phyloP scores from a whole-genome alignment of 495 filamentous ascomycete genomes.

The Clohesyomyces aquaticus region DNA sequence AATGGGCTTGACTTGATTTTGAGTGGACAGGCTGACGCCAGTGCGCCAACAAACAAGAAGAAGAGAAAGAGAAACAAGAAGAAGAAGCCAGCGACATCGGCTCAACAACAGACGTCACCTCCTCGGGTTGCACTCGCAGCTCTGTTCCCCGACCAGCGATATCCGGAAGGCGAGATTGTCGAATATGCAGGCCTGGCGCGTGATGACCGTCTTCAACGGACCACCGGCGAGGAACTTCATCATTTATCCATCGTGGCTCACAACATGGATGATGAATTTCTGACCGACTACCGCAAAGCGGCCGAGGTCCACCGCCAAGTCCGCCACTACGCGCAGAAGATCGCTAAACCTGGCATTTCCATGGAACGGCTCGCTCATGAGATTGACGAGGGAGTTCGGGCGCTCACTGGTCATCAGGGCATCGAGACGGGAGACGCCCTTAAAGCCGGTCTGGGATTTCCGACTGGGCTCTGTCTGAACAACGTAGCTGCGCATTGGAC shows the following conservation, averaged over 20 bases:
- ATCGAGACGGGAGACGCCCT: conserved; percentile 78
- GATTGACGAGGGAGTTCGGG: conserved; percentile 83
- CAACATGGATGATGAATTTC: conserved; percentile 66
- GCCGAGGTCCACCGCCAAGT: conserved; percentile 89
- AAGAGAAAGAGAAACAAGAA: conserved; percentile 66
- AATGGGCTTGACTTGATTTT: conserved; percentile 35
- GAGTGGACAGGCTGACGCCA: conserved; percentile 22
- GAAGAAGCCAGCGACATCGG: conserved; percentile 70
- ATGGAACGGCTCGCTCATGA: conserved; percentile 82
- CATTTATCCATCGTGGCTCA: conserved; percentile 82
- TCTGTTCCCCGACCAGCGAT: conserved; percentile 74
- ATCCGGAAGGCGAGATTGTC: conserved; percentile 79
- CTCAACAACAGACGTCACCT: conserved; percentile 67
- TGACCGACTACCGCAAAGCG: conserved; percentile 83
- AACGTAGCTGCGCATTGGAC: conserved; percentile 89
- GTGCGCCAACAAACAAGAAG: conserved; percentile 59
- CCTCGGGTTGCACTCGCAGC: conserved; percentile 74
- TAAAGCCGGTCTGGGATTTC: conserved; percentile 85
- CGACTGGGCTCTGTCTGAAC: conserved; percentile 83
- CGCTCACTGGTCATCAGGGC: conserved; percentile 75
- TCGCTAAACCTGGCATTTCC: conserved; percentile 78
- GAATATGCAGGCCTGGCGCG: conserved; percentile 63
- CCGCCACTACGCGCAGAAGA: conserved; percentile 78
- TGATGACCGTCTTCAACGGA: conserved; percentile 80
- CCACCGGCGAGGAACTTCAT: conserved; percentile 84